Evolutionary conservation across 2,329 filamentous ascomycete genomes (phyloP), one percentile per base, ranked within the genome.

Genomic region (Microdochium bolleyi): DNA sequence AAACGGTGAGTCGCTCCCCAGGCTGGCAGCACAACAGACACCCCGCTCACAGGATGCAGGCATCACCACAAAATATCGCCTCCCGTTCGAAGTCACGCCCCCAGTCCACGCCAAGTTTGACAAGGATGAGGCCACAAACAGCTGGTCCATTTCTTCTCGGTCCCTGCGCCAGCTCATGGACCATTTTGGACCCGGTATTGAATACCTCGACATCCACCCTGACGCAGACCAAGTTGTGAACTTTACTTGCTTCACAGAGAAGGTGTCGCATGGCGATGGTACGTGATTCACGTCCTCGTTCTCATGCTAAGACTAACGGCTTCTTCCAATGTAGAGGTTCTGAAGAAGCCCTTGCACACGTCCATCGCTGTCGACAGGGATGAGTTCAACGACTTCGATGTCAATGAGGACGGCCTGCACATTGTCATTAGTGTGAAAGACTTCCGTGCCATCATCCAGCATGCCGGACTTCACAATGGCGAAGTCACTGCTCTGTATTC

Each of bases 371-470:
- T 92, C 14, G 87, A 90, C 63, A 83, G 82, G 27, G 80, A 87
- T 53, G 88, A 92, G 59, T 92, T 92, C 61, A 84, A 88, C 53
- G 79, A 85, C 51, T 88, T 92, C 55, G 75, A 81, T 22, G 83
- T 89, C 27, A 58, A 59, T 22, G 84, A 90, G 63, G 83, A 89
- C 55, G 84, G 86, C 50, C 77, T 91, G 53, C 88, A 91, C 63
- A 88, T 91, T 61, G 81, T 89, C 54, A 87, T 92, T 62, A 89
- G 84, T 60, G 87, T 92, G 63, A 91, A 89, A 62, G 88, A 92
- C 67, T 92, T 92, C 66, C 84, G 88, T 50, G 84, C 88, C 32
- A 88, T 92, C 52, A 82, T 91, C 51, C 79, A 84, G 32, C 88
- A 92, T 67, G 88, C 88, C 10, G 84, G 85, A 24, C 82, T 83